These are phyloP conservation scores for Dryas alaskensis DNA, from an alignment of 306 rosid species.

Conservation along the genomic window DNA sequence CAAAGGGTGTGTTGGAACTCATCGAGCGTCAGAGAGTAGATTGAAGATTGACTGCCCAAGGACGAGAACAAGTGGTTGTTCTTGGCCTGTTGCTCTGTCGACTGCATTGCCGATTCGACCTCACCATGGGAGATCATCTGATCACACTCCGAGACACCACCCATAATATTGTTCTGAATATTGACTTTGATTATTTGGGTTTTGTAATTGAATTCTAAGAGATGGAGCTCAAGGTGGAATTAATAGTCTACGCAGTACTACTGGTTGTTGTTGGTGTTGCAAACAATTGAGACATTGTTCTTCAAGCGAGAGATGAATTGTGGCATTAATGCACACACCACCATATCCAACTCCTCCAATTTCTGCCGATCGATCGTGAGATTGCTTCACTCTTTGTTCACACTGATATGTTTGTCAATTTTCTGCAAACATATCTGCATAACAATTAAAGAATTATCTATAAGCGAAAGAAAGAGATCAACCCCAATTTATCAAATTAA, in stretches of 20 bases:
- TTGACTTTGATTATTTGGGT: background rate
- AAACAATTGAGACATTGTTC: too few relatives aligned
- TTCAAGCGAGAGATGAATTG: too few relatives aligned
- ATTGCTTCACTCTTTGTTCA: too few relatives aligned
- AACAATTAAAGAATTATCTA: too few relatives aligned
- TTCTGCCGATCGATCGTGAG: too few relatives aligned
- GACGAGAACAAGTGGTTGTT: constrained; percentile 34
- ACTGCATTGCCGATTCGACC: constrained; percentile 39
- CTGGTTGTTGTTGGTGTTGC: too few relatives aligned
- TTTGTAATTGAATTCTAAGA: background rate
- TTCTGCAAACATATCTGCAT: too few relatives aligned
- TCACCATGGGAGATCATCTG: constrained; percentile 33
- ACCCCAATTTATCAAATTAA: background rate
- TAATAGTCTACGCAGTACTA: too few relatives aligned
- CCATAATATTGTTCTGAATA: background rate
- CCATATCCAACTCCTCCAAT: too few relatives aligned
- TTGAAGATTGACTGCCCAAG: constrained; percentile 72
- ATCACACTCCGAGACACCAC: constrained; percentile 34
- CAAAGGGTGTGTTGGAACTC: constrained; percentile 77
- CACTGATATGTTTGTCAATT: too few relatives aligned
- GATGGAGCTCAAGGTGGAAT: background rate
- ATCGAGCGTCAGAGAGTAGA: constrained; percentile 81
- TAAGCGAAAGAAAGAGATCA: too few relatives aligned
- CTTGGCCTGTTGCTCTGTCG: constrained; percentile 26
- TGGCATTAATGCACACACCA: too few relatives aligned